Evolutionary conservation across 2,329 filamentous ascomycete species (phyloP).

Genomic region (Emericellopsis cladophorae): DNA sequence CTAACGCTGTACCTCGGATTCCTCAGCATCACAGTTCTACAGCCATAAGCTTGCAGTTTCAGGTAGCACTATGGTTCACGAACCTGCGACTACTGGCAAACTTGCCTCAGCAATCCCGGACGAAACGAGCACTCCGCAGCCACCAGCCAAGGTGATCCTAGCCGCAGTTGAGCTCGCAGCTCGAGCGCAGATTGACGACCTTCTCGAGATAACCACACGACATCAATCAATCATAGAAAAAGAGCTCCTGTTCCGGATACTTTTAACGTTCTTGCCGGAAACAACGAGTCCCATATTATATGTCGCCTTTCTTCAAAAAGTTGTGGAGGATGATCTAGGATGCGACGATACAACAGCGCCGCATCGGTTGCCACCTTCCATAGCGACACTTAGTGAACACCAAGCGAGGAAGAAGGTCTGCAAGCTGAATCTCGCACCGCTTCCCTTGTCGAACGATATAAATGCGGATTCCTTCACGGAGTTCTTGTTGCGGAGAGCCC

Average conservation of each 20-base stretch:
- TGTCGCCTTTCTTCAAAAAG: constrained; percentile 43
- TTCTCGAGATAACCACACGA: constrained; percentile 46
- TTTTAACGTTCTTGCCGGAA: constrained; percentile 70
- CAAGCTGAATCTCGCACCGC: constrained; percentile 49
- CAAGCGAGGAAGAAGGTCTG: constrained; percentile 51
- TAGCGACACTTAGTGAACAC: constrained; percentile 47
- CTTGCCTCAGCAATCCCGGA: neutral
- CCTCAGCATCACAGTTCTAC: no score
- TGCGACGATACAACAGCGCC: constrained; percentile 17
- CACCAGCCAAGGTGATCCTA: constrained; percentile 56
- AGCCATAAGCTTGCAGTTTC: no score
- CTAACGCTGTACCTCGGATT: no score
- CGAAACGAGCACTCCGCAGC: constrained; percentile 11
- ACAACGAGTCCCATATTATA: constrained; percentile 51
- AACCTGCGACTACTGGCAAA: neutral
- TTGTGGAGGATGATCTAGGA: constrained; percentile 28
- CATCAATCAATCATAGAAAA: constrained; percentile 46
- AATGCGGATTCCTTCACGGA: constrained; percentile 30
- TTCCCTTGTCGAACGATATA: constrained; percentile 27
- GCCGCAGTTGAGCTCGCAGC: constrained; percentile 60
- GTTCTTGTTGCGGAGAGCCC: constrained; percentile 57
- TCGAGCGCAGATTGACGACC: constrained; percentile 48
- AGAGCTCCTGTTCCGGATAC: constrained; percentile 56
- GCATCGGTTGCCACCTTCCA: constrained; percentile 37
- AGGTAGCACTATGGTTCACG: no score